Evolutionary conservation across 129 eudicot genomes (phyloP).

Genomic region (Flaveria robusta): DNA sequence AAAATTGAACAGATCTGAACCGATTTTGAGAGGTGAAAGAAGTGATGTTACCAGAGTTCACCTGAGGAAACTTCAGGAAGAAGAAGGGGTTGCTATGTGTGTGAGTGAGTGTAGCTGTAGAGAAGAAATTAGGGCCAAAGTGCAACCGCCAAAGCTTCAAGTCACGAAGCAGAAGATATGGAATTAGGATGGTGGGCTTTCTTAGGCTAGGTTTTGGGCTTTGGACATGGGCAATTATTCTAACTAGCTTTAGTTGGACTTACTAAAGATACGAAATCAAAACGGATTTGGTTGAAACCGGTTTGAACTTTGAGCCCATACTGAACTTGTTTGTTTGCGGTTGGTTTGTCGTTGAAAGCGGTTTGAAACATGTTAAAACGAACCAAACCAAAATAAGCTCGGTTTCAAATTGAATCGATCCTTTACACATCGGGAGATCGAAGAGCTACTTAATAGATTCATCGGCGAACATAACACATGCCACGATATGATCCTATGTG

Average conservation of each 20-base stretch:
- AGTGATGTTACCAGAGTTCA: neutral
- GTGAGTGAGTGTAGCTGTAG: neutral
- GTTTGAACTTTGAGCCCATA: too few relatives aligned
- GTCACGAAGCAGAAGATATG: neutral
- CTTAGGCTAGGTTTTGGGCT: conserved; percentile 2
- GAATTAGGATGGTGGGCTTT: neutral
- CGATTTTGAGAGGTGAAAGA: neutral
- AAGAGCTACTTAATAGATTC: too few relatives aligned
- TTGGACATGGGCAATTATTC: neutral
- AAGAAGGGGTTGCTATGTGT: neutral
- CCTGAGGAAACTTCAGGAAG: neutral
- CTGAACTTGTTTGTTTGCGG: neutral
- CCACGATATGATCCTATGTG: too few relatives aligned
- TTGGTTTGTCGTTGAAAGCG: too few relatives aligned
- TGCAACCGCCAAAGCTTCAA: neutral
- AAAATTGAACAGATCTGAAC: neutral
- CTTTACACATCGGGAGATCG: too few relatives aligned
- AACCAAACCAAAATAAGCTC: too few relatives aligned
- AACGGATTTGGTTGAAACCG: too few relatives aligned
- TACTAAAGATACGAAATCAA: too few relatives aligned
- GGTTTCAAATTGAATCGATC: too few relatives aligned
- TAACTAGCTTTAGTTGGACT: neutral
- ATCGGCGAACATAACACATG: too few relatives aligned
- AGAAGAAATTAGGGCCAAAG: conserved; percentile 8
- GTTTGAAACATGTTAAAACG: too few relatives aligned